These are phyloP conservation scores for Ascochyta viciae-villosae DNA, from an alignment of 2,329 filamentous ascomycete genomes.

Conservation along the genomic window DNA sequence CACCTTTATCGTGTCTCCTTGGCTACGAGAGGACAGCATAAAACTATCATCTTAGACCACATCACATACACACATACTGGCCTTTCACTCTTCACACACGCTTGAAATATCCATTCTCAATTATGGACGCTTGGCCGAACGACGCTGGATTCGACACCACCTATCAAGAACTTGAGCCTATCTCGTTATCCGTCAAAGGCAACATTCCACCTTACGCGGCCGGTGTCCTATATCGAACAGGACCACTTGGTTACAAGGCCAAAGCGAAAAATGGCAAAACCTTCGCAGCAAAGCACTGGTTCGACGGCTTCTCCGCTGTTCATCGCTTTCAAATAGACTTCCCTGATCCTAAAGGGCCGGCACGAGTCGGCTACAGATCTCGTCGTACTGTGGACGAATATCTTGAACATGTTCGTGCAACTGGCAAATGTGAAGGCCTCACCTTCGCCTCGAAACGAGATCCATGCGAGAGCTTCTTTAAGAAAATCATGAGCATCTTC, in stretches of 20 bases:
- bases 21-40: background rate
- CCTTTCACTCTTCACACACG: background rate
- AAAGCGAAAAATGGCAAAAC: conserved; percentile 65
- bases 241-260: conserved; percentile 70
- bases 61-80: background rate
- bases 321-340: conserved; percentile 75
- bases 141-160: conserved; percentile 65
- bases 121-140: conserved; percentile 40
- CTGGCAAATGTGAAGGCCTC: conserved; percentile 63
- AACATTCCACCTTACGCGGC: conserved; percentile 74
- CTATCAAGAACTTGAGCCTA: conserved; percentile 69
- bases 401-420: conserved; percentile 65
- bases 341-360: conserved; percentile 41
- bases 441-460: conserved; percentile 77
- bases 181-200: conserved; percentile 69
- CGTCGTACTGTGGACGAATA: conserved; percentile 70
- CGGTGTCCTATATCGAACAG: conserved; percentile 72
- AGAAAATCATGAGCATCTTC: conserved; percentile 73
- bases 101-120: conserved; percentile 6
- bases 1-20: background rate
- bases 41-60: background rate
- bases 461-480: conserved; percentile 75
- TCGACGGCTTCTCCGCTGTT: conserved; percentile 75
- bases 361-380: conserved; percentile 73
- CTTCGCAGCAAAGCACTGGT: conserved; percentile 76